Evolutionary conservation across 768 basidiomycete genomes (phyloP).

Genomic region (Grammothele lineata): DNA sequence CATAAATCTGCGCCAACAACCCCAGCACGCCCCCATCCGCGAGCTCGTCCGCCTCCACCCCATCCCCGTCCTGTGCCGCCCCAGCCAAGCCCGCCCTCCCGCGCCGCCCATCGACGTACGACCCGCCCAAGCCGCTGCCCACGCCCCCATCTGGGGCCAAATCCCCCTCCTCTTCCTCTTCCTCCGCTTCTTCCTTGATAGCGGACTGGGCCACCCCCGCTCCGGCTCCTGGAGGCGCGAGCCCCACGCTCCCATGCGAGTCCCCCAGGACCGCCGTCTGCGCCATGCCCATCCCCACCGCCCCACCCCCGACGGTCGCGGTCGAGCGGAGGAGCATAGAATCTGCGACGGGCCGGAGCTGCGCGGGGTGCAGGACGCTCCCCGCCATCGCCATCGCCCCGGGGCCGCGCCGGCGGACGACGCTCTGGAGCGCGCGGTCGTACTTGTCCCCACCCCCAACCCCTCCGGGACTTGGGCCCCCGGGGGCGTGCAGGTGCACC

Average conservation of each 20-base stretch:
- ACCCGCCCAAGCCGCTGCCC: constrained; percentile 60
- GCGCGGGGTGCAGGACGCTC: constrained; percentile 38
- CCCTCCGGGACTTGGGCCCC: too few relatives aligned
- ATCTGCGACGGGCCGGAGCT: constrained; percentile 7
- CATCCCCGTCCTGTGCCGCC: constrained; percentile 20
- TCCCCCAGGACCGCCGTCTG: constrained; percentile 74
- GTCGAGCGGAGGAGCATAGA: constrained; percentile 34
- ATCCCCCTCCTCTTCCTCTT: too few relatives aligned
- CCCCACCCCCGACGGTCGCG: constrained; percentile 40
- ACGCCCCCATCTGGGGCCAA: constrained; percentile 50
- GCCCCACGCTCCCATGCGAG: constrained; percentile 52
- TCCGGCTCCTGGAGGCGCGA: neutral
- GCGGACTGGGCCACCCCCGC: constrained; percentile 13
- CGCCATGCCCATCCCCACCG: too few relatives aligned
- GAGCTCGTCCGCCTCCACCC: constrained; percentile 47
- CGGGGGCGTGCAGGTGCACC: constrained; percentile 15
- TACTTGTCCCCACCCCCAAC: constrained; percentile 47
- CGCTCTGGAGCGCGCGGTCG: constrained; percentile 64
- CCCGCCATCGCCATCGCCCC: constrained; percentile 14
- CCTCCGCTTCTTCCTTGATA: constrained; percentile 41
- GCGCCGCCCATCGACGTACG: constrained; percentile 70
- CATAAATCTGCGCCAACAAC: constrained; percentile 84
- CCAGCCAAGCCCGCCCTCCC: constrained; percentile 21
- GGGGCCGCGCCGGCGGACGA: constrained; percentile 26
- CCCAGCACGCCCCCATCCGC: constrained; percentile 85